Evolutionary conservation across 2,329 filamentous ascomycete species (phyloP).

Genomic region (Botryotinia globosa): DNA sequence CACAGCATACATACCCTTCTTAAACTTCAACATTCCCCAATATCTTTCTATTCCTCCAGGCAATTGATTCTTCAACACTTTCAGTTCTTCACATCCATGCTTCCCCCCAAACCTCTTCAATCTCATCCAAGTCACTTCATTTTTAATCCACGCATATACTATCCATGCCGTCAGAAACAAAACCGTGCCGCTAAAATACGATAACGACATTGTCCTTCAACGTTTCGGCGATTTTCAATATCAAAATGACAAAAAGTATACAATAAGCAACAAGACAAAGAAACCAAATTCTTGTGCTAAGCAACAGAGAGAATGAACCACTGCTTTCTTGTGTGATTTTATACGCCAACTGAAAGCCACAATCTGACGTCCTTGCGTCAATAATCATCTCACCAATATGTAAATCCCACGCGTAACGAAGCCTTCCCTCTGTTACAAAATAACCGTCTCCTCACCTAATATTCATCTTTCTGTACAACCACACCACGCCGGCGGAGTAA

Average conservation of each 20-base stretch:
- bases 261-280: neutral
- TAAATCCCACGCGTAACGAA: neutral
- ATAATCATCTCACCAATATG: neutral
- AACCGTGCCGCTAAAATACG: neutral
- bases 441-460: neutral
- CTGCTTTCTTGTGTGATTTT: neutral
- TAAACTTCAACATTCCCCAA: neutral
- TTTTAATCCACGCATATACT: neutral
- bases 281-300: neutral
- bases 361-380: neutral
- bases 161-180: neutral
- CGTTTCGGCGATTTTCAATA: neutral
- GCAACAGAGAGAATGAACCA: neutral
- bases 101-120: neutral
- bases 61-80: neutral
- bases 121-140: neutral
- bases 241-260: neutral
- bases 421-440: neutral
- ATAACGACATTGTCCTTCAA: neutral
- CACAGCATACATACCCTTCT: neutral
- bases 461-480: neutral
- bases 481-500: neutral
- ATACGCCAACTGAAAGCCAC: neutral
- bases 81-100: neutral
- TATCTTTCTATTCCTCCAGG: neutral